Base-by-base conservation (phyloP, 306 rosid genomes). In the Vicia faba region DNA sequence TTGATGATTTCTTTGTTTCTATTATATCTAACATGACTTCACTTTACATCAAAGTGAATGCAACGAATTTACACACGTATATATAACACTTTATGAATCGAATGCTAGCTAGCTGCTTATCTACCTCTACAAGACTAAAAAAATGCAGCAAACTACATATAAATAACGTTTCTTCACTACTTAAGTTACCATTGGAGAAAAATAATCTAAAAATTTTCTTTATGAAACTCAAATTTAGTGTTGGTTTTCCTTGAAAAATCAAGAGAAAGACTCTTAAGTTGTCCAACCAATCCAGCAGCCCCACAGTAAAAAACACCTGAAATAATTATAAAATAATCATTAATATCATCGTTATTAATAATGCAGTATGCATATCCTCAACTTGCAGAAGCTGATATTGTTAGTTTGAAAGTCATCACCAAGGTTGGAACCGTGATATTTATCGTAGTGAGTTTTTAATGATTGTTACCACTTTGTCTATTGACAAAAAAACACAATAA, bases 261-360 rank as follows among this genome's bases (percentile, higher is more conserved):
- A 3, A 83, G 83, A 58, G 98, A 78, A 53, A 81, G 75, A 64
- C 84, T 78, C 58, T 78, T 86, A 7, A 92, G 80, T 66, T 92
- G 91, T 54, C 95, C 89, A 19, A 80, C 92, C 79, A 89, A 61
- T 58, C 79, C 84, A 45, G 55, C 88, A 0, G 88, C 85, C 25
- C 96, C 98, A 74, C 96, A 89, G 77, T 92, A 89, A 72, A 92
- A 92, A 20, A 92, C 96, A 58, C 96, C 96, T 89, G 83, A n/a
- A 66, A 49, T 33, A 87, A 71, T 10, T 7, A 66, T 35, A n/a
- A 26, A 40, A 8, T 9, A 9, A 6, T 33, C 38, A 7, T 33
- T 33, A 33, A 9, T 11, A 18, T 25, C 28, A 25, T 25, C 28
- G 28, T 25, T n/a, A n/a, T n/a, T n/a, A n/a, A n/a, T n/a, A n/a